Base-by-base conservation (phyloP, 352 stramenopile species). In the Phytopythium litorale region DNA sequence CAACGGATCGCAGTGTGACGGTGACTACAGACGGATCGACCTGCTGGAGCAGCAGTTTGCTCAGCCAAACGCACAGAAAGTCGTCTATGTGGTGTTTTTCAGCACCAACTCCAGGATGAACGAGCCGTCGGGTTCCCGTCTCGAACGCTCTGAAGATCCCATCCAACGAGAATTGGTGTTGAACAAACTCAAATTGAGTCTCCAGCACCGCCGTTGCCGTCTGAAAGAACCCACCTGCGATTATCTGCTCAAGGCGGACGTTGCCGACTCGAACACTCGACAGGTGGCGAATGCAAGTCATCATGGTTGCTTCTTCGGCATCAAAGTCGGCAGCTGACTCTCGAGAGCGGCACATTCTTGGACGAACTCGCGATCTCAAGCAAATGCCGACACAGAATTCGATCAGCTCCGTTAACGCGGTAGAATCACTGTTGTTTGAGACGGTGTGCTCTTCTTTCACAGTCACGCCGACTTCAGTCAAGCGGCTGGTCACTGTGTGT, bases 211-310 rank as follows among this genome's bases (percentile, higher is more conserved):
- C 30, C 19, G 30, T 64, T 13, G 32, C 58, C 18, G 46, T 1
- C 50, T 40, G 45, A 46, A 49, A 49, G 42, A 72, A 79, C 1
- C 65, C 67, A 19, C 60, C 62, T 9, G 49, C 32, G 21, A 58
- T 42, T 3, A 42, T 3, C 37, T 56, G 28, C 8, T 46, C 46
- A 7, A 46, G 3, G 1, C 3, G 37, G n/a, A 4, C 30, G n/a
- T 2, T 64, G 5, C 16, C 56, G 15, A 3, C 12, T 35, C 16
- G 32, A 0, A 45, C 28, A 1, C 16, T 33, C 7, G 2, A 25
- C 21, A 55, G 7, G 4, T 33, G 49, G 12, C 9, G 45, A 32
- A 51, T 51, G 21, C 45, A 51, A 5, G 7, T 21, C 19, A 15
- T 19, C 21, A 51, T 11, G 0, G 42, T 12, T 3, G 45, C 45